Evolutionary conservation across 345 rosid species (phyloP).

Genomic region (Rhodomyrtus tomentosa): DNA sequence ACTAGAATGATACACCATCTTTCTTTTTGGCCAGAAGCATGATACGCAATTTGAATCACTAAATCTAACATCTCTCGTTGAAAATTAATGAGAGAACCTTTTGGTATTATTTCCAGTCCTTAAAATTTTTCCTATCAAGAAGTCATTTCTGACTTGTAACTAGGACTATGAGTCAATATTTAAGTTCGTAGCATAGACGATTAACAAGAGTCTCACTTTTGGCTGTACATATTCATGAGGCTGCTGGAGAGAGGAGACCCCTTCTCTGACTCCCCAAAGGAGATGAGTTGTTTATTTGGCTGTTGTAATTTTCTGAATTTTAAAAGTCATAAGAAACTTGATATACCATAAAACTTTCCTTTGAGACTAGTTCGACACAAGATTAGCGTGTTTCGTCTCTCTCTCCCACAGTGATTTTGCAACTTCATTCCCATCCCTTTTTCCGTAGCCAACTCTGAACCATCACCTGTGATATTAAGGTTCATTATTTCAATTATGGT

Average conservation of each 20-base stretch:
- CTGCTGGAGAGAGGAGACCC: background rate
- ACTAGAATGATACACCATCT: background rate
- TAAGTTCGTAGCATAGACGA: background rate
- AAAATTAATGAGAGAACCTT: background rate
- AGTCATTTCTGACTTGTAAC: background rate
- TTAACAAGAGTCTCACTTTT: background rate
- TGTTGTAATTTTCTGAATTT: background rate
- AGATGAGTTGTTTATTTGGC: background rate
- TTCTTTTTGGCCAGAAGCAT: background rate
- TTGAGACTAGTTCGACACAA: background rate
- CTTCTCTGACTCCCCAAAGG: background rate
- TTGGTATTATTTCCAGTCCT: background rate
- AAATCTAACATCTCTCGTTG: background rate
- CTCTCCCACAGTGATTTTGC: background rate
- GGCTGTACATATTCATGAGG: background rate
- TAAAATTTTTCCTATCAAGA: background rate
- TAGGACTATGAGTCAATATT: background rate
- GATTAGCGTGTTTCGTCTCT: background rate
- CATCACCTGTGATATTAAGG: no score
- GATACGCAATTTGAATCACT: background rate
- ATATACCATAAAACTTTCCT: background rate
- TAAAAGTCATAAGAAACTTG: background rate
- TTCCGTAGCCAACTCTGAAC: background rate
- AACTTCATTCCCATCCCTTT: background rate
- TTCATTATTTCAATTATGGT: no score